Conservation (phyloP, 192 early-diverging fungal genomes). For the Backusella morwellensis region DNA sequence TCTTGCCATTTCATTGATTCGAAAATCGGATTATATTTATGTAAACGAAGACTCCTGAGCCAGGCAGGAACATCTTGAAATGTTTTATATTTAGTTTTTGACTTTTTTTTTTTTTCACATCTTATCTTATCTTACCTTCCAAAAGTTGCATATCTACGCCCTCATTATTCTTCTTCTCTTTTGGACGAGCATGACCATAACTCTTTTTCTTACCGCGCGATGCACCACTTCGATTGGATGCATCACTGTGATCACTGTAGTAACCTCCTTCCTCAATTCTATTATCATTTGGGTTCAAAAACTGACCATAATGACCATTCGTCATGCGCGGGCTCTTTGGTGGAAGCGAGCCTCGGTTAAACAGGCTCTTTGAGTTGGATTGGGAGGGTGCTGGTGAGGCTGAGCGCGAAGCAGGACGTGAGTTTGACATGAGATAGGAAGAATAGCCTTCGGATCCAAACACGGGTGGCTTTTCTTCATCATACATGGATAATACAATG, state of each 20-base stretch:
- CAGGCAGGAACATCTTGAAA: slow-evolving; percentile 85
- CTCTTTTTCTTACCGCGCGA: slow-evolving; percentile 1
- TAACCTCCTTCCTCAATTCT: slow-evolving; percentile 23
- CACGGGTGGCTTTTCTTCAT: slow-evolving; percentile 1
- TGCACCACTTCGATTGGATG: slow-evolving; percentile 26
- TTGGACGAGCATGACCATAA: slow-evolving; percentile 21
- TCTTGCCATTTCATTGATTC: slow-evolving; percentile 86
- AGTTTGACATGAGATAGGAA: slow-evolving; percentile 12
- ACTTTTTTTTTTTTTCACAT: no score
- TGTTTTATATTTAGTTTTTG: no score
- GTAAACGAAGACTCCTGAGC: slow-evolving; percentile 88
- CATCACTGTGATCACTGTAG: slow-evolving; percentile 37
- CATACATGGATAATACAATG: slow-evolving; percentile 34
- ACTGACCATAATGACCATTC: slow-evolving; percentile 30
- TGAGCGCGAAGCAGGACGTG: slow-evolving; percentile 25
- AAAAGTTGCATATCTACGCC: slow-evolving; percentile 71
- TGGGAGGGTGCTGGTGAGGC: slow-evolving; percentile 16
- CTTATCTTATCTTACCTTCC: slow-evolving; percentile 50
- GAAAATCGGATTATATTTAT: slow-evolving; percentile 95
- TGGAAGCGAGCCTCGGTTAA: slow-evolving; percentile 19
- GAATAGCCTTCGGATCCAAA: slow-evolving; percentile 4
- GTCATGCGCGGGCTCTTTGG: slow-evolving; percentile 22
- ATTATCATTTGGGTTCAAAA: slow-evolving; percentile 26
- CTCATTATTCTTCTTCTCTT: slow-evolving; percentile 73
- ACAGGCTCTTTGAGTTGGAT: slow-evolving; percentile 33